A percentile compares a stretch with the other conserved stretches of the same genome.
phyloP scores from a whole-genome alignment of 257 asterid genomes.

The Cordia subcordata region DNA sequence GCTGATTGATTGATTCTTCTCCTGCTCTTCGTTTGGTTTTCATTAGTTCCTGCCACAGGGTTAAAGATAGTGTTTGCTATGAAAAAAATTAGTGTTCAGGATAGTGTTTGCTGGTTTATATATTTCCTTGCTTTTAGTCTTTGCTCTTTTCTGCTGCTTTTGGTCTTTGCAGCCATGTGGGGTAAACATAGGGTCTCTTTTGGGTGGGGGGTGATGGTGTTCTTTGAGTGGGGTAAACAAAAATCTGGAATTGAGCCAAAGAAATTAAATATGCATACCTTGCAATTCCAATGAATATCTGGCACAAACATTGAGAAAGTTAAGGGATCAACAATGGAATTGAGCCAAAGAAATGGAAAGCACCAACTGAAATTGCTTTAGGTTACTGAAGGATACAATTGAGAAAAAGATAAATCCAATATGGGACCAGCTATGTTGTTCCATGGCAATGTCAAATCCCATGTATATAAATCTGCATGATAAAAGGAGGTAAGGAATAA shows the following conservation, averaged over 20 bases:
- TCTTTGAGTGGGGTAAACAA: neutral
- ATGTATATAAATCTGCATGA: conserved; percentile 88
- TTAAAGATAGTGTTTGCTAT: too few species aligned
- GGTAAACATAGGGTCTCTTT: too few species aligned
- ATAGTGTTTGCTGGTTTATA: too few species aligned
- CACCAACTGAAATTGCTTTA: conserved; percentile 1
- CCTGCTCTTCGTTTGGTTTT: too few species aligned
- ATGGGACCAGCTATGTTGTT: conserved; percentile 97
- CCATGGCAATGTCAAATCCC: conserved; percentile 99
- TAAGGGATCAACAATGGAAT: conserved; percentile 34
- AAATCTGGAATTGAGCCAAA: too few species aligned
- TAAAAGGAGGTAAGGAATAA: conserved; percentile 13
- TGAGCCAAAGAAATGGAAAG: conserved; percentile 15
- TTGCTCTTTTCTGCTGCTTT: too few species aligned
- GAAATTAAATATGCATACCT: conserved; percentile 46
- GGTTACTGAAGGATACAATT: conserved; percentile 69
- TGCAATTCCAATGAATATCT: conserved; percentile 91
- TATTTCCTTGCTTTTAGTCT: too few species aligned
- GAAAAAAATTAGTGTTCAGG: too few species aligned
- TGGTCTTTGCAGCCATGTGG: too few species aligned
- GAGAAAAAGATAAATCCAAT: conserved; percentile 97
- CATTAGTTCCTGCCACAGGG: too few species aligned
- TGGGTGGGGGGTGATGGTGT: neutral
- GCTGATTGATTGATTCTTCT: too few species aligned
- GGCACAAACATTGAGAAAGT: conserved; percentile 34